Evolutionary conservation across 2,329 filamentous ascomycete species (phyloP).

Genomic region (Fusarium gaditjirri): DNA sequence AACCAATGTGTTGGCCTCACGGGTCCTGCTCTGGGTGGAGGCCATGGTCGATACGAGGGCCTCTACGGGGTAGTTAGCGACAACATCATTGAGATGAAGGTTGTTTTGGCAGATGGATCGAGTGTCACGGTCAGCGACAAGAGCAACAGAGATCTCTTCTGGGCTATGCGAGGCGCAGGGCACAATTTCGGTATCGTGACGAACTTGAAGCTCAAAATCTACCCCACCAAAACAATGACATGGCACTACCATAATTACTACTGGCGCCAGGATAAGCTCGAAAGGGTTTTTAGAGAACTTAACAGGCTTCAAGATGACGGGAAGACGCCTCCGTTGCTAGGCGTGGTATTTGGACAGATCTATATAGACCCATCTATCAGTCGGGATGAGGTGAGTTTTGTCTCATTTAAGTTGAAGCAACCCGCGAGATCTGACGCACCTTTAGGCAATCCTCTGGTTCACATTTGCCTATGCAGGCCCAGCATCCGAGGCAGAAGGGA

Average conservation of each 20-base stretch:
- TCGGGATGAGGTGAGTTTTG: rapidly evolving
- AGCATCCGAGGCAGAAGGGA: neutral
- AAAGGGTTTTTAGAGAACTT: neutral
- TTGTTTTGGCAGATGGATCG: neutral
- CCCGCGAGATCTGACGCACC: neutral
- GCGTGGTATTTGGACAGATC: neutral
- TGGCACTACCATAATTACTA: neutral
- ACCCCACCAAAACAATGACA: neutral
- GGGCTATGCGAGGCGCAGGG: neutral
- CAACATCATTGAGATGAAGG: neutral
- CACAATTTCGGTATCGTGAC: neutral
- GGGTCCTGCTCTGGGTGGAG: neutral
- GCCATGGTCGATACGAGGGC: neutral
- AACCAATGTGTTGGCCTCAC: neutral
- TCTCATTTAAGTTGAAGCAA: rapidly evolving
- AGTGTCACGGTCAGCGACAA: neutral
- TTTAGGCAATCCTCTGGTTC: neutral
- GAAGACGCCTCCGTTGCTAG: neutral
- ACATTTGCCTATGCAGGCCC: neutral
- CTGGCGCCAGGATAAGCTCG: neutral
- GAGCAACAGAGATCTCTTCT: neutral
- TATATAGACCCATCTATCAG: neutral
- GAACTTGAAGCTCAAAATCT: neutral
- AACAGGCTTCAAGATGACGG: neutral
- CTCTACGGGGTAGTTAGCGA: neutral